Percentiles rank a stretch among this genome's conserved stretches.
These are phyloP conservation scores for Ciborinia camelliae DNA, from an alignment of 2,329 filamentous ascomycete species.

Conservation along the genomic window DNA sequence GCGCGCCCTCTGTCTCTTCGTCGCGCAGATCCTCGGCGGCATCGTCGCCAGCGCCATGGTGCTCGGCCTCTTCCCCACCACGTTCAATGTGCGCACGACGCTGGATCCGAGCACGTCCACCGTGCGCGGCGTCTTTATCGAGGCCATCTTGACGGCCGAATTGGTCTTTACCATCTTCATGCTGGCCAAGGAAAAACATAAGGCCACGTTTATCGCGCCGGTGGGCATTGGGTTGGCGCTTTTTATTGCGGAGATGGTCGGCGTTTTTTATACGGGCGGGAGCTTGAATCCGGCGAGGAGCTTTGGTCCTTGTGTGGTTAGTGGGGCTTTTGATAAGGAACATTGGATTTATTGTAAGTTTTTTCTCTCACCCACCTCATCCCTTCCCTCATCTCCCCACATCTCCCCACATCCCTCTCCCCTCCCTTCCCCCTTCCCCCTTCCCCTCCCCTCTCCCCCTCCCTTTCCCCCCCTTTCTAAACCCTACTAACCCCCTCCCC, in stretches of 20 bases:
- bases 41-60: slow-evolving; percentile 42
- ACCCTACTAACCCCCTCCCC: not conserved
- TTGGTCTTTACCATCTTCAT: slow-evolving; percentile 50
- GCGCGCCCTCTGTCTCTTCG: slow-evolving; percentile 36
- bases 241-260: slow-evolving; percentile 46
- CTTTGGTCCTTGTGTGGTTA: slow-evolving; percentile 48
- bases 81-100: slow-evolving; percentile 46
- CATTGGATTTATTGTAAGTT: slow-evolving; percentile 47
- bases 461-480: no score
- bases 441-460: no score
- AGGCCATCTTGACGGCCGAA: slow-evolving; percentile 47
- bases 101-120: slow-evolving; percentile 41
- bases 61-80: slow-evolving; percentile 36
- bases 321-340: slow-evolving; percentile 41
- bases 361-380: not conserved
- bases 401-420: not conserved
- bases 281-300: slow-evolving; percentile 48
- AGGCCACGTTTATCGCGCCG: slow-evolving; percentile 47
- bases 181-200: slow-evolving; percentile 49
- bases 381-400: not conserved
- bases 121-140: slow-evolving; percentile 48
- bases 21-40: slow-evolving; percentile 39
- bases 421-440: not conserved
- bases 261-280: slow-evolving; percentile 49
- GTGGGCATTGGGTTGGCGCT: slow-evolving; percentile 47